A percentile compares a stretch with the other conserved stretches of the same genome.
These are phyloP conservation scores for Akebia trifoliata DNA, from an alignment of 164 flowering plant species.

Conservation along the genomic window DNA sequence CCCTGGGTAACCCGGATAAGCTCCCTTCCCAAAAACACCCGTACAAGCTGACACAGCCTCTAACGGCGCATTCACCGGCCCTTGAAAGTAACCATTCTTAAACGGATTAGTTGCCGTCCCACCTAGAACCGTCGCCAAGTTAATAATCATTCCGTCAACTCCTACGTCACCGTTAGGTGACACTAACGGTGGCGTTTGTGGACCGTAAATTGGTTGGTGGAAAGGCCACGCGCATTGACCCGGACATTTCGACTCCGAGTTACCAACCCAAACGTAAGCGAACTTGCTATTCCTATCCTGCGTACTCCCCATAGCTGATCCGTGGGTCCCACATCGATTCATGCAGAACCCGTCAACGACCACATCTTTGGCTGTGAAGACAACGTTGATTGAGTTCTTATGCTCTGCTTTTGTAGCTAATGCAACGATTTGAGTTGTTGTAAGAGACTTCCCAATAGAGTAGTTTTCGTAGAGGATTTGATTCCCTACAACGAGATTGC, in stretches of 20 bases:
- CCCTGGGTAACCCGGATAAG: constrained; percentile 35
- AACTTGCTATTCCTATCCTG: constrained; percentile 4
- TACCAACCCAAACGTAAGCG: constrained; percentile 32
- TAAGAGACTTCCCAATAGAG: constrained; percentile 52
- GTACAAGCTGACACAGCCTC: constrained; percentile 33
- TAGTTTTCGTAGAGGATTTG: constrained; percentile 41
- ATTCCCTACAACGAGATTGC: constrained; percentile 37
- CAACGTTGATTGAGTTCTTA: constrained; percentile 21
- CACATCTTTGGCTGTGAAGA: constrained; percentile 41
- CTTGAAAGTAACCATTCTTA: constrained; percentile 27
- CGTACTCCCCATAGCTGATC: constrained; percentile 12
- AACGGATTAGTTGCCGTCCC: constrained; percentile 32
- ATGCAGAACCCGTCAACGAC: constrained; percentile 28
- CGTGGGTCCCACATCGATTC: constrained; percentile 41
- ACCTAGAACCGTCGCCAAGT: constrained; percentile 24
- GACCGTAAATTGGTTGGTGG: constrained; percentile 32
- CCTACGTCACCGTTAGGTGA: constrained; percentile 34
- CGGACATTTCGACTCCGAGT: constrained; percentile 30
- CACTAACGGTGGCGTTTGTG: constrained; percentile 24
- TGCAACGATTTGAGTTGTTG: background rate
- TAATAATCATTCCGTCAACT: constrained; percentile 31
- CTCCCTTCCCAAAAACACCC: constrained; percentile 28
- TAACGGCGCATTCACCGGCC: constrained; percentile 24
- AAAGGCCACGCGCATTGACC: constrained; percentile 38
- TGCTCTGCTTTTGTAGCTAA: background rate